Conservation (phyloP, 768 basidiomycete genomes). For the Mycena haematopus region DNA sequence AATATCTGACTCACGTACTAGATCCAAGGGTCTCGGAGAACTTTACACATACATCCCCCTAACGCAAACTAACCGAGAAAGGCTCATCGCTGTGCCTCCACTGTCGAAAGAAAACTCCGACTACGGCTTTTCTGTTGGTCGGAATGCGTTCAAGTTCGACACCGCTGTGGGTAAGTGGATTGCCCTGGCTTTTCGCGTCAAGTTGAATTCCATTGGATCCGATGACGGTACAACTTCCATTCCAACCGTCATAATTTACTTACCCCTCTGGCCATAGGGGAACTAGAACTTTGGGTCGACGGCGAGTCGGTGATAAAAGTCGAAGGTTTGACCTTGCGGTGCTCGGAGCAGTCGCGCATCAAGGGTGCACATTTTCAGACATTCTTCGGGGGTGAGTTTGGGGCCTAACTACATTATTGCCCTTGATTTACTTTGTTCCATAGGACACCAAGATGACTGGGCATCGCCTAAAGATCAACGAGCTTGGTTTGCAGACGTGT, state of each 20-base stretch:
- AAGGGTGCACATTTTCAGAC: slow-evolving; percentile 79
- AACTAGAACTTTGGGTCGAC: slow-evolving; percentile 69
- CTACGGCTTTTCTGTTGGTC: slow-evolving; percentile 71
- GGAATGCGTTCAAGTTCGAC: slow-evolving; percentile 64
- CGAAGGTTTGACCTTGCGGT: slow-evolving; percentile 54
- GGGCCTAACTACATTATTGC: neutral
- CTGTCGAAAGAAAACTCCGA: slow-evolving; percentile 56
- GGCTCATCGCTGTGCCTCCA: slow-evolving; percentile 55
- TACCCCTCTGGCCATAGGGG: slow-evolving; percentile 46
- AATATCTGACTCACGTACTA: slow-evolving; percentile 30
- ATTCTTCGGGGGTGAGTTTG: slow-evolving; percentile 71
- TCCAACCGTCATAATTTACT: neutral
- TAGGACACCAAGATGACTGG: slow-evolving; percentile 64
- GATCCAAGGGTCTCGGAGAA: slow-evolving; percentile 62
- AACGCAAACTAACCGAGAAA: slow-evolving; percentile 47
- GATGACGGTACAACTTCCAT: slow-evolving; percentile 56
- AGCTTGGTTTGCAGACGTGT: slow-evolving; percentile 65
- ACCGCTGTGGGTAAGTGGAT: slow-evolving; percentile 64
- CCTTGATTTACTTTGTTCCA: neutral
- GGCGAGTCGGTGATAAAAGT: slow-evolving; percentile 62
- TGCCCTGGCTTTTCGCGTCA: slow-evolving; percentile 68
- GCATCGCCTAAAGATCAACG: slow-evolving; percentile 64
- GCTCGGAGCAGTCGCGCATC: slow-evolving; percentile 50
- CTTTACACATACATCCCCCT: slow-evolving; percentile 74
- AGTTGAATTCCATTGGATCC: slow-evolving; percentile 64